phyloP scores from a whole-genome alignment of 2,329 filamentous ascomycete genomes.

The Sporothrix variecibatus region DNA sequence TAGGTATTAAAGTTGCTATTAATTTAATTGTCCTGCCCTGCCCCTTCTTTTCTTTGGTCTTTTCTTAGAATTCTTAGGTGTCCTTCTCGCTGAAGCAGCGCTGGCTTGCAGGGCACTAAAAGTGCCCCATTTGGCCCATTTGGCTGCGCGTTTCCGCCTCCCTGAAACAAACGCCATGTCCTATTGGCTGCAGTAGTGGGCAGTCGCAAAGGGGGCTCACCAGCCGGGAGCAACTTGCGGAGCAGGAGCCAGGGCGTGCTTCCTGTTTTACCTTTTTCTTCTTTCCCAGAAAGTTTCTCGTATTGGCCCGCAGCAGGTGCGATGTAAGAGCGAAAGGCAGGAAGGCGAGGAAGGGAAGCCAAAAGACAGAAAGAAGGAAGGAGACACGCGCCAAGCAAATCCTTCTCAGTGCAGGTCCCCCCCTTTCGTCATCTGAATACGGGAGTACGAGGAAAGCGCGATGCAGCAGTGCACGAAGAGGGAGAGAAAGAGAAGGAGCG shows the following conservation, averaged over 20 bases:
- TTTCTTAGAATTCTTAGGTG: background rate
- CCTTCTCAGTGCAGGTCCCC: background rate
- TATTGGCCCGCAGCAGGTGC: slow-evolving; percentile 4
- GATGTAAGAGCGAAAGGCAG: background rate
- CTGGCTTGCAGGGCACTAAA: background rate
- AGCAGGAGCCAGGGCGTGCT: background rate
- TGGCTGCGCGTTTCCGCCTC: slow-evolving; percentile 18
- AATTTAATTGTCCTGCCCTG: slow-evolving; percentile 10
- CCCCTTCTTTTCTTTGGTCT: background rate
- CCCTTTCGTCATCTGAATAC: slow-evolving; percentile 9
- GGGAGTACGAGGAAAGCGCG: background rate
- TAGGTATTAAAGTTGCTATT: slow-evolving; percentile 20
- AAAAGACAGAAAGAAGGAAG: background rate
- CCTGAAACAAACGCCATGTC: slow-evolving; percentile 23
- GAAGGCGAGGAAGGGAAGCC: background rate
- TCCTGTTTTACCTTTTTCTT: slow-evolving; percentile 9
- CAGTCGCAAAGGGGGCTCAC: slow-evolving; percentile 2
- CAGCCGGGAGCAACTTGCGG: slow-evolving; percentile 2
- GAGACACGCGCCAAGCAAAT: background rate
- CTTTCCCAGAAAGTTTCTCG: background rate
- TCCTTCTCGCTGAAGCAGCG: slow-evolving; percentile 10
- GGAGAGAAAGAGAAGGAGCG: background rate
- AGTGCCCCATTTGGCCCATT: background rate
- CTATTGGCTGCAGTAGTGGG: slow-evolving; percentile 21
- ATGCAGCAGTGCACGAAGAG: no score